Evolutionary conservation across 1,284 basidiomycete genomes (phyloP), one percentile per base, ranked within the genome.

Genomic region (Apiotrichum laibachii): DNA sequence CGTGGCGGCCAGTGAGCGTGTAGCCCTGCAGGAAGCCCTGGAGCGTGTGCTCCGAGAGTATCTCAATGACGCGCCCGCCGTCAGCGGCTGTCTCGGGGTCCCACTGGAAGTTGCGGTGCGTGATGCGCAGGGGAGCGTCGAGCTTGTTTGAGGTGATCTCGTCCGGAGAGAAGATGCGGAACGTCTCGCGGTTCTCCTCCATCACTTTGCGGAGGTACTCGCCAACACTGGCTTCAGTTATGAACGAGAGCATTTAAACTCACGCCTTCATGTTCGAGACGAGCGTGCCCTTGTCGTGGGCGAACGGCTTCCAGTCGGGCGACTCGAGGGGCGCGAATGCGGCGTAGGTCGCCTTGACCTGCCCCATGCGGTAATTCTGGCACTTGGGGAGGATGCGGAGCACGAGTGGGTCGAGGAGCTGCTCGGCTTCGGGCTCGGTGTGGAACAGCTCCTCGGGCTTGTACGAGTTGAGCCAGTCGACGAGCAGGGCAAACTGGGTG

Each of bases 121-220:
- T 77, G 61, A 94, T 88, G 53, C 90, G 83, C 82, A 93, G 92
- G 0, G 82, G 79, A 80, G 1, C 88, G 69, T 89, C 88, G 19
- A 95, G 84, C 78, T 94, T 92, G 80, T 94, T 94, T 37, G 88
- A 90, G 10, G 86, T 85, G n/a, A 93, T 82, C 68, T 79, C 79
- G 69, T 95, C 92, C 0, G 92, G 92, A n/a, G 88, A 90, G 80
- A 93, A 93, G 61, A 94, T 88, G 54, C 92, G 83, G 82, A 93
- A 92, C 0, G 82, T 81, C 31, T 79, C 81, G 1, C 85, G 5
- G 76, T 93, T 93, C 62, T 85, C 85, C 63, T 77, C 79, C 54
- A 88, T 79, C 19, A 88, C 85, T 50, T 76, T 69, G 39, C 66
- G 62, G 33, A 76, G 59, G 49, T 59, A 62, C 18, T 51, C 46